A percentile compares a stretch with the other conserved stretches of the same genome.
Conservation (phyloP, 1,284 basidiomycete genomes). For the Cutaneotrichosporon cyanovorans region DNA sequence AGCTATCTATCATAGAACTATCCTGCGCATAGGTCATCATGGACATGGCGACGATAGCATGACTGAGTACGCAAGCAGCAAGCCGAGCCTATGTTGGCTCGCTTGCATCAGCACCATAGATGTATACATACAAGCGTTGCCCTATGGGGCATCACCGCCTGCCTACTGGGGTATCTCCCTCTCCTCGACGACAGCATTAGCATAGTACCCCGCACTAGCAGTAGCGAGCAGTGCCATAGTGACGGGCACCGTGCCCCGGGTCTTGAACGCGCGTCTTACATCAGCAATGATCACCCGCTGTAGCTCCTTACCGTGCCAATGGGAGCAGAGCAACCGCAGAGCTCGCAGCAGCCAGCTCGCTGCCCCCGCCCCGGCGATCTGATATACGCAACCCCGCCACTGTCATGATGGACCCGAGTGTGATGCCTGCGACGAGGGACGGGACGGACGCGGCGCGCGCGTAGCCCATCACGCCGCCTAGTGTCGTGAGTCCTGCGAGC, state of each 20-base stretch:
- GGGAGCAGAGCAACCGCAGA: conserved; percentile 12
- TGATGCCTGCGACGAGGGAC: conserved; percentile 26
- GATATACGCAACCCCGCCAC: conserved; percentile 30
- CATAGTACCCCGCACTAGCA: conserved; percentile 29
- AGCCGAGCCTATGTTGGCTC: too few relatives aligned
- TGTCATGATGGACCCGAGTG: conserved; percentile 29
- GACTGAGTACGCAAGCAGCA: too few relatives aligned
- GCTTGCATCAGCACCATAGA: too few relatives aligned
- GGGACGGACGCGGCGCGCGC: conserved; percentile 25
- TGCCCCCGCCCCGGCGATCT: conserved; percentile 30
- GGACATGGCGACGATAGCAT: too few relatives aligned
- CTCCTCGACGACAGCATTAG: neutral
- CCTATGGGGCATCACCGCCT: too few relatives aligned
- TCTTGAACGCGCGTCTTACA: conserved; percentile 24
- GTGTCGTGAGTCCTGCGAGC: conserved; percentile 14
- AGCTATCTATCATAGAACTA: too few relatives aligned
- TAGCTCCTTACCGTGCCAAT: conserved; percentile 1
- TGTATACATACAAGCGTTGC: too few relatives aligned
- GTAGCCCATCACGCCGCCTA: conserved; percentile 33
- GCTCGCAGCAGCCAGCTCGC: conserved; percentile 24
- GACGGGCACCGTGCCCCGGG: conserved; percentile 21
- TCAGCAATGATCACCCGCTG: neutral
- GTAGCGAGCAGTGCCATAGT: conserved; percentile 22
- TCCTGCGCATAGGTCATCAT: too few relatives aligned
- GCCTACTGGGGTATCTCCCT: too few relatives aligned